Conservation (phyloP, 1,284 basidiomycete genomes). For the Cryptococcus sp. region DNA sequence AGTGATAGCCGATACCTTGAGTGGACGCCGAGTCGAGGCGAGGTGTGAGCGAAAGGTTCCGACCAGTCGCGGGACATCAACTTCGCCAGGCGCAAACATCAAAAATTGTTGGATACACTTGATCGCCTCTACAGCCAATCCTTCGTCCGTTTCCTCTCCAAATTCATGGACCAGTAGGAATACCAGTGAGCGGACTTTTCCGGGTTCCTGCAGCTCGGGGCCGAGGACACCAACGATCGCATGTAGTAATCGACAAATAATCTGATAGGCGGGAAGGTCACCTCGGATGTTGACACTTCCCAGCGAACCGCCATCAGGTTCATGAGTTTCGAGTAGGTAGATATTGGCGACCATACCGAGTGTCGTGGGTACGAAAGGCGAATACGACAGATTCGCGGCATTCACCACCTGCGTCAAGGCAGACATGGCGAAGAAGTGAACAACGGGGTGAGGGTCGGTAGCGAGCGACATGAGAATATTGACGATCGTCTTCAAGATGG, state of each 20-base stretch:
- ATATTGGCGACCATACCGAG: slow-evolving; percentile 87
- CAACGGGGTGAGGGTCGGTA: slow-evolving; percentile 93
- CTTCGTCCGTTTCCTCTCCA: slow-evolving; percentile 77
- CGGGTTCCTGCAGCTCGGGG: slow-evolving; percentile 88
- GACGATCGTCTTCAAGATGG: slow-evolving; percentile 91
- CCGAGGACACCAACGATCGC: slow-evolving; percentile 91
- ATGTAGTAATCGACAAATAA: slow-evolving; percentile 85
- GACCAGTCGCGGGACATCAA: slow-evolving; percentile 73
- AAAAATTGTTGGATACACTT: slow-evolving; percentile 94
- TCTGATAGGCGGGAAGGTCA: slow-evolving; percentile 85
- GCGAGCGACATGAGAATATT: slow-evolving; percentile 93
- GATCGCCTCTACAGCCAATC: slow-evolving; percentile 86
- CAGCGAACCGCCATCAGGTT: slow-evolving; percentile 85
- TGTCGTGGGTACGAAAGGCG: slow-evolving; percentile 81
- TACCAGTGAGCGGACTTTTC: slow-evolving; percentile 72
- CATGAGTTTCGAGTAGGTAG: slow-evolving; percentile 87
- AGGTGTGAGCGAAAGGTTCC: slow-evolving; percentile 69
- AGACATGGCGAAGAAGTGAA: slow-evolving; percentile 87
- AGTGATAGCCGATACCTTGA: slow-evolving; percentile 91
- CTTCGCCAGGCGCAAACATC: slow-evolving; percentile 84
- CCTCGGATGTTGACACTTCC: slow-evolving; percentile 81
- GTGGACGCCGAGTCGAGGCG: slow-evolving; percentile 68
- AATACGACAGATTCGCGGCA: slow-evolving; percentile 86
- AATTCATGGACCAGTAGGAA: slow-evolving; percentile 84
- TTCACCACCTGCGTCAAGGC: slow-evolving; percentile 84